Evolutionary conservation across 2,329 filamentous ascomycete genomes (phyloP).

Genomic region (Nemania sp.): DNA sequence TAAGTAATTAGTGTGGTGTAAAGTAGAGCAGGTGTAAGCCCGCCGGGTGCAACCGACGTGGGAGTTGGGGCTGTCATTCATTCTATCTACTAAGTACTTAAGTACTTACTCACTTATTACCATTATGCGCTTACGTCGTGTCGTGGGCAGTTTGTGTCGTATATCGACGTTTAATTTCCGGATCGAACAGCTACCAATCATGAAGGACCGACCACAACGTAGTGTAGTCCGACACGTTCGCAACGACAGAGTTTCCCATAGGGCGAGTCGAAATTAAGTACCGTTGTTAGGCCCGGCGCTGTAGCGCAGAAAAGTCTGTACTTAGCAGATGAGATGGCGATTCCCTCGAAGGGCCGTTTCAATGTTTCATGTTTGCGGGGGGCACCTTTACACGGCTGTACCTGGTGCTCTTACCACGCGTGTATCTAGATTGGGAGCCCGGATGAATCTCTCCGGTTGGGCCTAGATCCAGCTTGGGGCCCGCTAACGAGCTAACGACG

Average conservation of each 20-base stretch:
- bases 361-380: slow-evolving; percentile 22
- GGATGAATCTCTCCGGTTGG: slow-evolving; percentile 19
- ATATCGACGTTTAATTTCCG: not conserved
- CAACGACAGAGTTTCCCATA: not conserved
- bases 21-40: too few species aligned
- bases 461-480: slow-evolving; percentile 5
- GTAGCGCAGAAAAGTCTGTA: too few species aligned
- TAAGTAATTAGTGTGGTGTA: too few species aligned
- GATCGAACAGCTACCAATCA: not conserved
- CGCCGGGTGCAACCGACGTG: not conserved
- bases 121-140: not conserved
- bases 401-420: not conserved
- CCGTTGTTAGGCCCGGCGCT: too few species aligned
- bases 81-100: too few species aligned
- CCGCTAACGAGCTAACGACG: slow-evolving; percentile 6
- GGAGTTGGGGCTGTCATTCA: not conserved
- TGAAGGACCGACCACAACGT: too few species aligned
- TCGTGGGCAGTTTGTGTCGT: not conserved
- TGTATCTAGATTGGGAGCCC: not conserved
- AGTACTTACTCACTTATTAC: not conserved
- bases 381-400: not conserved
- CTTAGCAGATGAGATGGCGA: not conserved
- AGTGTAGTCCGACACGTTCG: too few species aligned
- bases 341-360: slow-evolving; percentile 18
- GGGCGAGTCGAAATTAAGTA: slow-evolving; percentile 8